Evolutionary conservation across 371 early-diverging fungal species (phyloP), one percentile per base, ranked within the genome.

Genomic region (Zopfochytrium polystomum): DNA sequence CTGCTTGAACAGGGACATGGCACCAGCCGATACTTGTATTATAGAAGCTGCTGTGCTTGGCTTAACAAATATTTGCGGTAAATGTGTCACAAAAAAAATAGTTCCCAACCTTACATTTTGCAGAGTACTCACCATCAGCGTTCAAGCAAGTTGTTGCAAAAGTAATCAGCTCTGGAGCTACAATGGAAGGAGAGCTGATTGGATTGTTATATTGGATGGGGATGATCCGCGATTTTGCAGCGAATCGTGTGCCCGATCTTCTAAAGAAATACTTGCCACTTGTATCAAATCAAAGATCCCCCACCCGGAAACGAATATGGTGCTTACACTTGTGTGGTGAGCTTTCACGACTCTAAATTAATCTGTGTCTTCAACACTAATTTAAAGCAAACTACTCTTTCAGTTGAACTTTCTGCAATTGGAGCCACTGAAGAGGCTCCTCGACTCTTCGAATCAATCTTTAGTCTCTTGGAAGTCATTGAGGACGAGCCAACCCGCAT

Each of bases 171-270:
- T 50, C 67, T 26, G 13, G 67, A 0, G 52, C 70, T 30, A 65
- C 72, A 11, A 72, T 68, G 55, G 80, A 79, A 52, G 80, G 80
- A 22, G 80, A 79, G 27, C 49, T 79, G n/a, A 60, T 79, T 25
- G 74, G 72, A 5, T 55, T 79, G 26, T 65, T 74, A 31, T 75
- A 75, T 52, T 20, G 74, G 15, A 52, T 62, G 18, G 80, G 75
- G 30, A 23, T 67, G 6, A 69, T 79, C 18, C 50, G 62, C 15
- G 74, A 72, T 9, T 63, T 68, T 46, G 51, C 60, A 30, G 58
- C 74, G 15, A 62, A 64, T 52, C 76, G 69, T 43, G 74, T 72
- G 2, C 66, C 65, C 1, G 79, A 78, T 20, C 42, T 78, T 25
- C 47, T 70, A 2, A 55, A 59, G 2, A 71, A 68, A 42, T 72